phyloP scores from a whole-genome alignment of 2,329 filamentous ascomycete species.

The Nigrospora osmanthi region DNA sequence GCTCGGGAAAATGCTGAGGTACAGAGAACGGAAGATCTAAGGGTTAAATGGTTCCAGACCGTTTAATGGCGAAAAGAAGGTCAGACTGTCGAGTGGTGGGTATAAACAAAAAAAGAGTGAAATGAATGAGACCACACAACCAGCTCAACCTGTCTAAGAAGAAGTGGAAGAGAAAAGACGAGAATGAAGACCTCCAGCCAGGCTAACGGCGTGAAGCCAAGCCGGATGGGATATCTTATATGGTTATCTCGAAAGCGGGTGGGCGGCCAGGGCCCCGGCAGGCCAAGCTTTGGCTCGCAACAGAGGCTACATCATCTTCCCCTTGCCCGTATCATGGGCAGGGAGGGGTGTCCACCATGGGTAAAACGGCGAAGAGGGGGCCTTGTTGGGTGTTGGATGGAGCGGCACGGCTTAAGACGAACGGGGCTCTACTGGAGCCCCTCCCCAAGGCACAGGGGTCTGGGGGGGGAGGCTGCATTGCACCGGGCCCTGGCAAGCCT shows the following conservation, averaged over 20 bases:
- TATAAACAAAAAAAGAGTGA: conserved; percentile 31
- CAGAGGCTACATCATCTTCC: conserved; percentile 18
- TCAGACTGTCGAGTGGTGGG: conserved; percentile 29
- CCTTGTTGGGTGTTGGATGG: conserved; percentile 4
- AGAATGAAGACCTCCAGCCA: conserved; percentile 25
- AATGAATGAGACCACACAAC: conserved; percentile 41
- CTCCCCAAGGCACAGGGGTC: no score
- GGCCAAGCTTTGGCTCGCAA: conserved; percentile 14
- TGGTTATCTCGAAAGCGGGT: conserved; percentile 2
- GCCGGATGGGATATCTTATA: no score
- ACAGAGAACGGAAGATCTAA: neutral
- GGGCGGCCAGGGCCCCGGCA: conserved; percentile 1
- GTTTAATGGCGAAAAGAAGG: conserved; percentile 33
- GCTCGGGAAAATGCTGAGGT: conserved; percentile 3
- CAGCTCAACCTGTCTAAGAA: conserved; percentile 33
- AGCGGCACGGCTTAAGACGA: no score
- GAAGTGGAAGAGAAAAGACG: conserved; percentile 24
- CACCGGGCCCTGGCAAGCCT: no score
- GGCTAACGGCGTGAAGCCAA: conserved; percentile 11
- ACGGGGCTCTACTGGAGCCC: no score
- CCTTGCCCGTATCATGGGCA: conserved; percentile 16
- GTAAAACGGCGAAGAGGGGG: conserved; percentile 31
- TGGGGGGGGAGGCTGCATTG: no score
- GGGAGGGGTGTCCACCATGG: conserved; percentile 27
- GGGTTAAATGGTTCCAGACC: conserved; percentile 43